Evolutionary conservation across 2,329 filamentous ascomycete genomes (phyloP).

Genomic region (Colletotrichum acutatum): DNA sequence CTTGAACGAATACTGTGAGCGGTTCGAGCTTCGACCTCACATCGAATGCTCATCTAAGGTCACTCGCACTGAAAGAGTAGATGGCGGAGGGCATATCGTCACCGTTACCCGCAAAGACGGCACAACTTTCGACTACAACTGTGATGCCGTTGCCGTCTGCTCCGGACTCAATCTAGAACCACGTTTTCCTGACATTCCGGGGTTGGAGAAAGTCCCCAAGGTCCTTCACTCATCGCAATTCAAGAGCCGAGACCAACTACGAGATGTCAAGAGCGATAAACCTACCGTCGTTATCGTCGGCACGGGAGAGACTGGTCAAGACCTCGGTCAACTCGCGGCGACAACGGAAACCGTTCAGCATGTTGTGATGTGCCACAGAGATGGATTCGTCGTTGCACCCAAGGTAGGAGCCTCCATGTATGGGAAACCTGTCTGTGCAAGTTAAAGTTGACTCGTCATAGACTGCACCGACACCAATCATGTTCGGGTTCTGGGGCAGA

Average conservation of each 20-base stretch:
- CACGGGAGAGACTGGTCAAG: conserved; percentile 58
- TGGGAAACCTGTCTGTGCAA: too few relatives aligned
- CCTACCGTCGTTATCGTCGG: conserved; percentile 56
- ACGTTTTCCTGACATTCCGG: conserved; percentile 50
- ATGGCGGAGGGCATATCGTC: conserved; percentile 16
- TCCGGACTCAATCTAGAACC: conserved; percentile 56
- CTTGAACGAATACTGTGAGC: conserved; percentile 51
- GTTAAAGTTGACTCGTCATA: not conserved
- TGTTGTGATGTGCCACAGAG: conserved; percentile 57
- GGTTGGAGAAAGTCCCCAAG: conserved; percentile 48
- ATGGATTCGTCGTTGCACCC: conserved; percentile 58
- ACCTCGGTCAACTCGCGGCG: conserved; percentile 56
- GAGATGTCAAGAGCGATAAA: conserved; percentile 42
- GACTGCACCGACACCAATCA: conserved; percentile 24
- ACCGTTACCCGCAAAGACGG: conserved; percentile 2
- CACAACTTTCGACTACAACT: conserved; percentile 39
- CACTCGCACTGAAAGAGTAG: conserved; percentile 36
- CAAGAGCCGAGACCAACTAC: conserved; percentile 54
- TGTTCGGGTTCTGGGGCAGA: conserved; percentile 32
- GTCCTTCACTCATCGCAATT: conserved; percentile 57
- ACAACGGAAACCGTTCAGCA: conserved; percentile 51
- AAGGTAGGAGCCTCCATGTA: conserved; percentile 45
- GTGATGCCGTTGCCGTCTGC: conserved; percentile 59
- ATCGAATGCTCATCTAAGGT: conserved; percentile 51
- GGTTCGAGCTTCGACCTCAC: conserved; percentile 50